Evolutionary conservation across 495 filamentous ascomycete species (phyloP).

Genomic region (Platismatia glauca): DNA sequence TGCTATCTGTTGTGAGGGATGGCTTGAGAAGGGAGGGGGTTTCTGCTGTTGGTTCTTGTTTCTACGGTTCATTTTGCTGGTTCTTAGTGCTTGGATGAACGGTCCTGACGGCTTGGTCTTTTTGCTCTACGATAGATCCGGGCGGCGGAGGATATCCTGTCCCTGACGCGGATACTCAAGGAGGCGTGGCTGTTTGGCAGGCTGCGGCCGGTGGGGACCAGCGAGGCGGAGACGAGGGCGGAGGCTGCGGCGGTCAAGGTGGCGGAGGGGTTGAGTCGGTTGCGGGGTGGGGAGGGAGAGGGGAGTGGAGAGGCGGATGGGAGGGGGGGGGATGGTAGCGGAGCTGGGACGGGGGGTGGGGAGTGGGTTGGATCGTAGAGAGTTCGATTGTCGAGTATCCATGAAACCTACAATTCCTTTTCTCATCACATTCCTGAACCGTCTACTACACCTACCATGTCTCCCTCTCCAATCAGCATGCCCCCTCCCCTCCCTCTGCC

Average conservation of each 20-base stretch:
- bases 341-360: neutral
- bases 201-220: constrained; percentile 52
- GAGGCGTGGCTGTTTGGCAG: constrained; percentile 70
- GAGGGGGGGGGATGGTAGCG: neutral
- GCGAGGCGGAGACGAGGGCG: constrained; percentile 38
- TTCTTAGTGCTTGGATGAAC: neutral
- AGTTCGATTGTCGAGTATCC: neutral
- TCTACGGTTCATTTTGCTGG: neutral
- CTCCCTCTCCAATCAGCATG: constrained; percentile 33
- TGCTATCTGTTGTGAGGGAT: neutral
- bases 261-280: constrained; percentile 31
- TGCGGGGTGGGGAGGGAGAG: constrained; percentile 18
- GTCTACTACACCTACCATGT: constrained; percentile 31
- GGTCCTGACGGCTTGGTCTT: neutral
- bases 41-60: neutral
- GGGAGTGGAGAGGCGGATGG: constrained; percentile 18
- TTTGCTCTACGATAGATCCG: constrained; percentile 44
- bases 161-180: constrained; percentile 55
- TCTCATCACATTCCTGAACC: neutral
- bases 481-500: constrained; percentile 32
- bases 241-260: constrained; percentile 47
- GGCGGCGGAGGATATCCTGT: constrained; percentile 56
- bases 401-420: neutral
- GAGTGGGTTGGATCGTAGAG: neutral
- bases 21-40: neutral